Percentiles rank a stretch among this genome's conserved stretches.
Conservation (phyloP, 1,284 basidiomycete genomes). For the Cutaneotrichosporon cavernicola region DNA sequence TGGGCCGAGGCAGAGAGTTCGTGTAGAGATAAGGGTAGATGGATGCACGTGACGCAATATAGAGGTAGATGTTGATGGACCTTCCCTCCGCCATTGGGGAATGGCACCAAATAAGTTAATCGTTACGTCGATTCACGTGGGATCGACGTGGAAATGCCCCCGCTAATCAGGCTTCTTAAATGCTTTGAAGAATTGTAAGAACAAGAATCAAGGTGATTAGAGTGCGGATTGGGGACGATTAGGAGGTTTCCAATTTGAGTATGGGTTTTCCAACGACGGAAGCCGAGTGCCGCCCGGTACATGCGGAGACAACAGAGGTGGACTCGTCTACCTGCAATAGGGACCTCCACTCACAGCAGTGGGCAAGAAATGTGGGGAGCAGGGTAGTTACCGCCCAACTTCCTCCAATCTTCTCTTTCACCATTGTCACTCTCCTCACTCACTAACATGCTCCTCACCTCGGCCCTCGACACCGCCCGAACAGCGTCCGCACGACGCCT, state of each 20-base stretch:
- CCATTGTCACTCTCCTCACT: background rate
- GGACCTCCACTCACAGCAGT: background rate
- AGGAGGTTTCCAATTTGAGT: slow-evolving; percentile 6
- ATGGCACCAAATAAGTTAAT: background rate
- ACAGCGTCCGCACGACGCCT: slow-evolving; percentile 13
- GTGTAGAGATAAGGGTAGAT: background rate
- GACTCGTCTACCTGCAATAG: background rate
- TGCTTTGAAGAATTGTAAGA: background rate
- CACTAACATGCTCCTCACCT: slow-evolving; percentile 15
- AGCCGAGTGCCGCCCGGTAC: slow-evolving; percentile 1
- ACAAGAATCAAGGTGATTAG: background rate
- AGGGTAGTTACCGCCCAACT: background rate
- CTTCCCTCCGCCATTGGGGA: background rate
- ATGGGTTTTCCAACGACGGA: slow-evolving; percentile 6
- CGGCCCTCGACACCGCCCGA: slow-evolving; percentile 13
- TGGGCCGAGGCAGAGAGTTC: background rate
- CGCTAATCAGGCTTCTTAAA: background rate
- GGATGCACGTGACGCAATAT: background rate
- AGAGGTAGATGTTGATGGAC: background rate
- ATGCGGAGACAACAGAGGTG: background rate
- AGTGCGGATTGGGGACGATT: background rate
- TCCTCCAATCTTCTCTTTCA: background rate
- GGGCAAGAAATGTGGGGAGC: background rate
- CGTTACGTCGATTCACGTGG: background rate
- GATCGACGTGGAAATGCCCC: background rate